phyloP scores from a whole-genome alignment of 257 asterid species.

The Misopates orontium region DNA sequence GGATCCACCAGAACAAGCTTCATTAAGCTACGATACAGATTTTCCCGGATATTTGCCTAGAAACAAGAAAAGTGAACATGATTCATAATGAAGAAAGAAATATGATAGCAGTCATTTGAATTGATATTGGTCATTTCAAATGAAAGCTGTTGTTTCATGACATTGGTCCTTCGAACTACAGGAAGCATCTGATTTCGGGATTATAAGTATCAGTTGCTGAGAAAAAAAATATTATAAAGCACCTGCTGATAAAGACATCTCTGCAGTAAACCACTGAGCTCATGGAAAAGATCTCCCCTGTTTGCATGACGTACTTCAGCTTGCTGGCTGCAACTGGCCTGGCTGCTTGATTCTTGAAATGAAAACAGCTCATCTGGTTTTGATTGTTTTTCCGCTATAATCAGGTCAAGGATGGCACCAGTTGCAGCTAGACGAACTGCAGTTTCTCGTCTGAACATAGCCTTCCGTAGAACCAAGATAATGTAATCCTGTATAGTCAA shows the following conservation, averaged over 20 bases:
- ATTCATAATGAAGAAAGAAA: not conserved
- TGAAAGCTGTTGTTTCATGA: not conserved
- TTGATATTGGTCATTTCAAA: slow-evolving; percentile 4
- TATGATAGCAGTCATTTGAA: slow-evolving; percentile 4
- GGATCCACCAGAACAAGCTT: slow-evolving; percentile 86
- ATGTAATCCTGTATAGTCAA: slow-evolving; percentile 57
- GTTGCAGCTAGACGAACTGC: slow-evolving; percentile 74
- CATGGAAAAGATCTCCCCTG: slow-evolving; percentile 64
- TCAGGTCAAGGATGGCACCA: slow-evolving; percentile 64
- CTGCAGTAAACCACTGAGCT: slow-evolving; percentile 81
- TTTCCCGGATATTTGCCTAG: slow-evolving; percentile 72
- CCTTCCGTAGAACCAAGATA: slow-evolving; percentile 78
- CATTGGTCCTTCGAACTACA: not conserved
- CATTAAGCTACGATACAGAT: slow-evolving; percentile 64
- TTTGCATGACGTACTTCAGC: slow-evolving; percentile 47
- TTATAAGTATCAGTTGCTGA: slow-evolving; percentile 3
- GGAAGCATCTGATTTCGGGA: slow-evolving; percentile 13
- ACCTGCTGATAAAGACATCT: slow-evolving; percentile 94
- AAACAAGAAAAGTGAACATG: slow-evolving; percentile 17
- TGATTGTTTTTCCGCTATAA: slow-evolving; percentile 63
- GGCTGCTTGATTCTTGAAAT: slow-evolving; percentile 88
- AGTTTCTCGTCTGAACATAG: slow-evolving; percentile 84
- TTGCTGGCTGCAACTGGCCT: slow-evolving; percentile 91
- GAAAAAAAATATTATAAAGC: slow-evolving; percentile 22
- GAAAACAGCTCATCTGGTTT: slow-evolving; percentile 55